Conservation (phyloP, 768 basidiomycete species). For the Pholiota molesta region DNA sequence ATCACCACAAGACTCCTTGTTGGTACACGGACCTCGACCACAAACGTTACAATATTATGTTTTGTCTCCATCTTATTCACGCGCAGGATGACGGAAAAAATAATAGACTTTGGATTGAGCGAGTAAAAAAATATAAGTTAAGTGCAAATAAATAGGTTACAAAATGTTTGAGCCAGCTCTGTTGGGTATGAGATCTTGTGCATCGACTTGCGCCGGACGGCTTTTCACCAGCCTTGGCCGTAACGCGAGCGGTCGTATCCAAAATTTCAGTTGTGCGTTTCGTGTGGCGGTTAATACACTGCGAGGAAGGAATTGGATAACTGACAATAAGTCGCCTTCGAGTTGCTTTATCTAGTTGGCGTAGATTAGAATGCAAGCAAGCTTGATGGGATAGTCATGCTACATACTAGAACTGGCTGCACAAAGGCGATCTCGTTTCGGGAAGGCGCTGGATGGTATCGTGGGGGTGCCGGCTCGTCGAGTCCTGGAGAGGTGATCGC, state of each 20-base stretch:
- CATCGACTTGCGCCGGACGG: slow-evolving; percentile 23
- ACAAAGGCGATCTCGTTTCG: slow-evolving; percentile 88
- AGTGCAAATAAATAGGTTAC: slow-evolving; percentile 2
- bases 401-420: slow-evolving; percentile 83
- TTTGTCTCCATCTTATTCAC: no score
- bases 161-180: slow-evolving; percentile 9
- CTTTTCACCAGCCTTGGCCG: slow-evolving; percentile 35
- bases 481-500: slow-evolving; percentile 35
- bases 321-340: slow-evolving; percentile 78
- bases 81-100: background rate
- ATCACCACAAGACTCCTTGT: no score
- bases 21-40: no score
- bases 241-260: slow-evolving; percentile 74
- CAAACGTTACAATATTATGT: no score
- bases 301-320: slow-evolving; percentile 76
- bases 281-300: slow-evolving; percentile 81
- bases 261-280: slow-evolving; percentile 77
- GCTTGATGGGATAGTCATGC: background rate
- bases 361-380: slow-evolving; percentile 5
- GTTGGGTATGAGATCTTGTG: slow-evolving; percentile 30
- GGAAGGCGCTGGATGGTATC: slow-evolving; percentile 89
- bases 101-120: background rate
- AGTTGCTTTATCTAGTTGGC: slow-evolving; percentile 72
- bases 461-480: slow-evolving; percentile 45
- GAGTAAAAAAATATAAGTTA: slow-evolving; percentile 1